Percentiles rank a stretch among this genome's conserved stretches.
Conservation (phyloP, 2,329 filamentous ascomycete genomes). For the Cladorrhinum sp. region DNA sequence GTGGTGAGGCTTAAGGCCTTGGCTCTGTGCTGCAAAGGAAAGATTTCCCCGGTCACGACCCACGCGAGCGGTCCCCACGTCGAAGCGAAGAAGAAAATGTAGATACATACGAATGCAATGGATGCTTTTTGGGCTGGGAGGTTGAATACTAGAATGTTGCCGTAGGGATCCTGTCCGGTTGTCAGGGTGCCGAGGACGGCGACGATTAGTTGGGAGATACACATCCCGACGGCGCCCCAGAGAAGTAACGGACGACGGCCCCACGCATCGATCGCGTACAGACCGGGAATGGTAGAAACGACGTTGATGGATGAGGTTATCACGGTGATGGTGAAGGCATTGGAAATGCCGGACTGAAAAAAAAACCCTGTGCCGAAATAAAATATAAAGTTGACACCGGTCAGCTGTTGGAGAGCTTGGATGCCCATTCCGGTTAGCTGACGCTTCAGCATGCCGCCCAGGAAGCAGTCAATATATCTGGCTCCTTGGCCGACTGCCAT, state of each 20-base stretch:
- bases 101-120: slow-evolving; percentile 65
- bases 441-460: slow-evolving; percentile 51
- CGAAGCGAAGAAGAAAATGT: slow-evolving; percentile 72
- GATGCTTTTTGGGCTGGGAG: slow-evolving; percentile 52
- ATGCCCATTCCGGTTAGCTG: slow-evolving; percentile 64
- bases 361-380: slow-evolving; percentile 63
- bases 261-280: slow-evolving; percentile 61
- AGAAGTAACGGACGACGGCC: slow-evolving; percentile 63
- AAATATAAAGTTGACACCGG: slow-evolving; percentile 58
- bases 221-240: slow-evolving; percentile 67
- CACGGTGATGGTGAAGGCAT: slow-evolving; percentile 58
- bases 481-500: slow-evolving; percentile 47
- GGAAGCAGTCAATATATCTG: slow-evolving; percentile 54
- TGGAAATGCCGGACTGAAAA: slow-evolving; percentile 51
- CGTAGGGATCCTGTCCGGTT: slow-evolving; percentile 48
- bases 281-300: slow-evolving; percentile 59
- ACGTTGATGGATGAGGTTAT: slow-evolving; percentile 66
- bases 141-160: slow-evolving; percentile 49
- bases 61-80: slow-evolving; percentile 61
- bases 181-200: slow-evolving; percentile 57
- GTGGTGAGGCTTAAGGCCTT: slow-evolving; percentile 65
- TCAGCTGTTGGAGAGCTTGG: slow-evolving; percentile 64
- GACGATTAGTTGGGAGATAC: slow-evolving; percentile 56
- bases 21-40: slow-evolving; percentile 60
- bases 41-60: slow-evolving; percentile 61